Evolutionary conservation across 148 eudicot species (phyloP).

Genomic region (Camellia japonica): DNA sequence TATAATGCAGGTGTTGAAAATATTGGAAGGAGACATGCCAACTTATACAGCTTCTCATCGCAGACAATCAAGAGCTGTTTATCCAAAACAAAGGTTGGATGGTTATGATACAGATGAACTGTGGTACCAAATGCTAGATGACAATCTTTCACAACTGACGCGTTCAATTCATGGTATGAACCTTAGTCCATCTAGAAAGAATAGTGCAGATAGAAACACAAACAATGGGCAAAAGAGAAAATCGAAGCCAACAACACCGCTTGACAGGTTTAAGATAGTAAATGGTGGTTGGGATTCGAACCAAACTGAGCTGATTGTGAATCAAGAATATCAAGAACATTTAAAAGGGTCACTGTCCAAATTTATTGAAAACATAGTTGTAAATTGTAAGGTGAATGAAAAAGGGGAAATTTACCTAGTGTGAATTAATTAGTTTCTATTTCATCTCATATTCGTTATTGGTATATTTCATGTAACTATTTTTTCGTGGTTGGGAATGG

Average conservation of each 20-base stretch:
- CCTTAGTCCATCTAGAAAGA: not conserved
- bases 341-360: slow-evolving; percentile 18
- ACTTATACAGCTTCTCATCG: not conserved
- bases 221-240: not conserved
- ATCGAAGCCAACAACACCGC: not conserved
- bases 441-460: not conserved
- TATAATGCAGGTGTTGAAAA: slow-evolving; percentile 15
- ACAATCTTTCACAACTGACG: not conserved
- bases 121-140: not conserved
- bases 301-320: not conserved
- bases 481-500: too few relatives aligned
- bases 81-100: not conserved
- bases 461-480: too few relatives aligned
- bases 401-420: not conserved
- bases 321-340: slow-evolving; percentile 16
- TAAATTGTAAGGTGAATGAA: not conserved
- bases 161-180: not conserved
- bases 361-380: slow-evolving; percentile 6
- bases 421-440: not conserved
- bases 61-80: not conserved
- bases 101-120: not conserved
- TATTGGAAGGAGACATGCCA: slow-evolving; percentile 20
- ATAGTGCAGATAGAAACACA: not conserved
- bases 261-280: not conserved
- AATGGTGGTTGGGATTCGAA: not conserved